Evolutionary conservation across 176 grass and related monocot species (phyloP), one percentile per base, ranked within the genome.

Genomic region (Hsuehochloa calcarea): DNA sequence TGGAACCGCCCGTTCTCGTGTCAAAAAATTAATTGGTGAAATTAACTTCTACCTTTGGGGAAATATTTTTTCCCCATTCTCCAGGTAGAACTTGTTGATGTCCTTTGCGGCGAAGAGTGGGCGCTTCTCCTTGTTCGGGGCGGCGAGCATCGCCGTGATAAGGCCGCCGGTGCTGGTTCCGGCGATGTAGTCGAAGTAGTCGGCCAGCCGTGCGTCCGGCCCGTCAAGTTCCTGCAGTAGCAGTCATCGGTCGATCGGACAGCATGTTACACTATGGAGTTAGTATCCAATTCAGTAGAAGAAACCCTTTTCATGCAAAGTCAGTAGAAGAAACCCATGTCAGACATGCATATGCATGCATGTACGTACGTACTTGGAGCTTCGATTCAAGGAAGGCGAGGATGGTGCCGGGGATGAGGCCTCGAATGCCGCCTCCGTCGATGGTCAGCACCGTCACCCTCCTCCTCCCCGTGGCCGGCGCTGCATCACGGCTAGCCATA

Each of bases 111-210:
- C 16, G 34, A 84, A 87, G 67, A 93, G 80, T 10, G 91, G 91
- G 4, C 91, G 88, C 16, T 77, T 85, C 39, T 93, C 50, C 62
- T 78, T 50, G 71, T 77, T 31, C 10, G 91, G 91, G 7, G 88
- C 31, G 6, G 91, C 47, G 64, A 93, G n/a, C 91, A 93, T 93
- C 39, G 81, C 60, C 19, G 91, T 51, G 63, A 93, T 88, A 20
- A 93, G 85, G 13, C 88, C 88, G 19, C 91, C 91, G 51, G 91
- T 93, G 69, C 91, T 90, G 5, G 91, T 93, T 5, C 91, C 88
- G 26, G 81, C 75, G 66, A 93, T 87, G 58, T 75, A 70, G 51
- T 92, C 91, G 51, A 92, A 92, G 70, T 92, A 92, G 60, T 92
- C 91, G 1, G 91, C 91, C 49, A 93, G 66, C 56, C 91, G 68